These are phyloP conservation scores for Ogataea trehaloabstinens DNA, from an alignment of 805 yeast genomes.

Conservation along the genomic window DNA sequence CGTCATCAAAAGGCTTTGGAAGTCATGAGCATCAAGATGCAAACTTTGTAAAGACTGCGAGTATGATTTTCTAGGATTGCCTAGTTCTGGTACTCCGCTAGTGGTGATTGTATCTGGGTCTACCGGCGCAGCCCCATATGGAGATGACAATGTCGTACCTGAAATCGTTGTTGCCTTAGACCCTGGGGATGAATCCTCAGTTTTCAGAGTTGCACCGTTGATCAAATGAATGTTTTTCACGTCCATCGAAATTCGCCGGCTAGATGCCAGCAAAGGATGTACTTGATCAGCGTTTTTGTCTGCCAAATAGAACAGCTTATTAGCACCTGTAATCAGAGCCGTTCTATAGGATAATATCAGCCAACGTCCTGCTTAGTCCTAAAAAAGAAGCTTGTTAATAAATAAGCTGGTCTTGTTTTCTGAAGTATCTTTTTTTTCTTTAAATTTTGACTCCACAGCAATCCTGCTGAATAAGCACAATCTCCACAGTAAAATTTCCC, in stretches of 20 bases:
- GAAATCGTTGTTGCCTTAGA: background rate
- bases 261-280: no score
- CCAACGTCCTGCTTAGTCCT: no score
- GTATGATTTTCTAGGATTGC: background rate
- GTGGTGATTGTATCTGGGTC: background rate
- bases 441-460: background rate
- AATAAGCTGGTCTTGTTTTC: no score
- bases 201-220: no score
- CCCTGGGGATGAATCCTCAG: background rate
- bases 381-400: no score
- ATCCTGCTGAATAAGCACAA: background rate
- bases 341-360: no score
- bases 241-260: no score
- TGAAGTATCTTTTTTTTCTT: no score
- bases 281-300: no score
- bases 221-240: no score
- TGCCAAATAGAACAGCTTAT: no score
- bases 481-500: background rate
- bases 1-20: conserved; percentile 34
- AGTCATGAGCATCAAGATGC: conserved; percentile 34
- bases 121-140: background rate
- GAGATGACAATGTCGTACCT: background rate
- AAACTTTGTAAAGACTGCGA: conserved; percentile 22
- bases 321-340: no score
- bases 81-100: background rate